A percentile compares a stretch with the other conserved stretches of the same genome.
Evolutionary conservation across 140 eudicot genomes (phyloP).

Genomic region (Ambrosia hybrid): DNA sequence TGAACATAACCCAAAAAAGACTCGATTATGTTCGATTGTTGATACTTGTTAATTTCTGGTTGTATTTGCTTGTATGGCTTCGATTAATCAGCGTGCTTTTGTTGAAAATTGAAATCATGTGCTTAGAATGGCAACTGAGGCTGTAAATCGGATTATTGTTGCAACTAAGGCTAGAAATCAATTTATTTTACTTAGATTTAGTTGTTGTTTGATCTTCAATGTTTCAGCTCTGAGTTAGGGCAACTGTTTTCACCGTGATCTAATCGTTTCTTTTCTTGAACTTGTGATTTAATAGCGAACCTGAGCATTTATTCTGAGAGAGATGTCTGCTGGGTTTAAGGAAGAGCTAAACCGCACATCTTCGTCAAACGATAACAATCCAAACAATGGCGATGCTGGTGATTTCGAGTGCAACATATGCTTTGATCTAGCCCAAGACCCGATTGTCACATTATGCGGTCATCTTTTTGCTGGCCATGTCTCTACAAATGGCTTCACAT

Average conservation of each 20-base stretch:
- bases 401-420: conserved; percentile 81
- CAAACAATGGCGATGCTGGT: conserved; percentile 56
- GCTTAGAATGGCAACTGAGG: background rate
- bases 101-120: conserved; percentile 2
- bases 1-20: too few relatives aligned
- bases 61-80: background rate
- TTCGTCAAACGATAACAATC: conserved; percentile 31
- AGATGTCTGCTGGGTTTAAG: conserved; percentile 62
- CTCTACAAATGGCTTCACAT: conserved; percentile 79
- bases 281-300: conserved; percentile 20
- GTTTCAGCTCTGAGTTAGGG: conserved; percentile 9
- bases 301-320: conserved; percentile 25
- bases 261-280: background rate
- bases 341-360: conserved; percentile 49
- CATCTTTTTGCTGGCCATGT: conserved; percentile 84
- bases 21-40: too few relatives aligned
- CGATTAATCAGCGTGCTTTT: background rate
- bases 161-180: background rate
- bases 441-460: conserved; percentile 69
- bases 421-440: conserved; percentile 79
- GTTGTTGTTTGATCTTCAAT: background rate
- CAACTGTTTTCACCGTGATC: background rate
- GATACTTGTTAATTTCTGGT: too few relatives aligned
- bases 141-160: background rate
- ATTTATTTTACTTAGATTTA: background rate